These are phyloP conservation scores for Teratosphaeria nubilosa DNA, from an alignment of 2,329 filamentous ascomycete genomes.

Conservation along the genomic window DNA sequence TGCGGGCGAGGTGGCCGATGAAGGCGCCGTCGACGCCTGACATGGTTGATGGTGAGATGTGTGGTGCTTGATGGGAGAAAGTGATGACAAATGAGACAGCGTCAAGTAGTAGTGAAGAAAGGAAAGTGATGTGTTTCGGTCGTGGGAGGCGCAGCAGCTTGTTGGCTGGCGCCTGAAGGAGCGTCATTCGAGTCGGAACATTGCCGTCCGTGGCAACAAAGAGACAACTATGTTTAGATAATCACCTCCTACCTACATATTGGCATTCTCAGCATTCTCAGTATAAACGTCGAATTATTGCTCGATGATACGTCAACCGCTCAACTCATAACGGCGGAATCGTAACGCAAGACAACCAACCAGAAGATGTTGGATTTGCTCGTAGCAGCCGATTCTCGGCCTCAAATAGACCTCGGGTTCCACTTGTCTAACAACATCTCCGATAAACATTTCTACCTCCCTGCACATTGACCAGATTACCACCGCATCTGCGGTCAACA, in stretches of 20 bases:
- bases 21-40: slow-evolving; percentile 10
- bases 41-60: neutral
- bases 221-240: neutral
- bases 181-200: neutral
- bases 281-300: too few relatives aligned
- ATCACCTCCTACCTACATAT: neutral
- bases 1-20: slow-evolving; percentile 23
- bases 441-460: neutral
- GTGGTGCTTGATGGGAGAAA: neutral
- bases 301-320: too few relatives aligned
- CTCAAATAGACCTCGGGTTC: neutral
- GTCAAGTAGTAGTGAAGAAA: neutral
- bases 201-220: neutral
- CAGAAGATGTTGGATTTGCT: neutral
- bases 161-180: neutral
- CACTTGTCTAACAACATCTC: neutral
- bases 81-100: neutral
- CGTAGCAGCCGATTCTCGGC: neutral
- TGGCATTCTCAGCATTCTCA: too few relatives aligned
- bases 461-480: neutral
- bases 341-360: neutral
- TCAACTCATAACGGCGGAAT: too few relatives aligned
- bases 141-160: neutral
- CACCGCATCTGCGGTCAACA: neutral
- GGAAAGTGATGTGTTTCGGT: neutral